Base-by-base conservation (phyloP, 2,329 filamentous ascomycete genomes). In the Claviceps capensis region DNA sequence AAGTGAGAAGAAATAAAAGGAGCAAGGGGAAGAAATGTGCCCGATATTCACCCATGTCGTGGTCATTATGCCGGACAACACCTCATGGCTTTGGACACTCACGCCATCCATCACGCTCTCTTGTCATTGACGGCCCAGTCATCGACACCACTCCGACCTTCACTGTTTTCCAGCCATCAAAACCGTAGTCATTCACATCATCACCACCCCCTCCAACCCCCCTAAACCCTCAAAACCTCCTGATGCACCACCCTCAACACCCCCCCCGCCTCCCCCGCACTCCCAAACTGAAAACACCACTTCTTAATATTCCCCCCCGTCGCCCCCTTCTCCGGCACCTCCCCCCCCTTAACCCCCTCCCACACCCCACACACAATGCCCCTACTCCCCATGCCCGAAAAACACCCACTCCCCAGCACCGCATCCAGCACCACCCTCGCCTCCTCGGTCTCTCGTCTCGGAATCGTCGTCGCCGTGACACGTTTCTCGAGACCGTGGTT, bases 331-430 rank as follows among this genome's bases (percentile, higher is more conserved):
- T 72, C 70, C 2, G 77, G 76, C 43, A 69, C 77, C 17, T 79
- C 73, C 56, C 78, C 78, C 56, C 83, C 78, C 48, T 81, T 81
- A 59, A 84, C 71, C 57, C 88, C 82, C 65, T 93, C 86, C 81
- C 88, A 93, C 38, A 96, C 85, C 57, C 86, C 90, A 52, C 95
- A 82, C 1, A 93, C 87, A 60, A 96, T 91, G 47, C 90, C 90
- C 37, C 86, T 85, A 58, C 85, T 81, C 5, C 88, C 90, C 54
- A 95, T 81, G 17, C 86, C 75, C 58, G 90, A 85, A 68, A 95
- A 94, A 62, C 86, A 90, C 52, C 81, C 86, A 63, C 89, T 88
- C 11, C 85, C 85, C 1, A 96, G 73, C 47, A 89, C 89, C 1
- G 87, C 88, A 65, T 97, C 91, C 0, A 96, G 75, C 38, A 95